phyloP scores from a whole-genome alignment of 768 basidiomycete genomes.

The Fistulinella prunicolor region DNA sequence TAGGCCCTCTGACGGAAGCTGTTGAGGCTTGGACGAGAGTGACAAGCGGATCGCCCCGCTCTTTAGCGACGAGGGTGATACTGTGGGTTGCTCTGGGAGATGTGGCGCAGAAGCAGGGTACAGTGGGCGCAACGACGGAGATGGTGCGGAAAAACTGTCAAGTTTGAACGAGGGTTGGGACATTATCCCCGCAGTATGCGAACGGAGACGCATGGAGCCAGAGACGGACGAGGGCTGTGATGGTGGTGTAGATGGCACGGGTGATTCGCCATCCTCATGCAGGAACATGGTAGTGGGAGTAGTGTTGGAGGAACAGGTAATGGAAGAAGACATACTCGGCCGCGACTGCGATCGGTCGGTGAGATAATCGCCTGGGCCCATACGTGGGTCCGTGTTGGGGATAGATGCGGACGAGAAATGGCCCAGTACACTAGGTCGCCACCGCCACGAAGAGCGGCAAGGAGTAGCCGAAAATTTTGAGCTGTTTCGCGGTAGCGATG shows the following conservation, averaged over 20 bases:
- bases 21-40: constrained; percentile 24
- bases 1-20: constrained; percentile 8
- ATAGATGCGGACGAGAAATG: constrained; percentile 55
- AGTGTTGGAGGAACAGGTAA: constrained; percentile 49
- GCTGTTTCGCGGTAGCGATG: constrained; percentile 30
- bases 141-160: constrained; percentile 22
- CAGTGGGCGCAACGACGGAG: constrained; percentile 37
- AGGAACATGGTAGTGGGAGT: constrained; percentile 33
- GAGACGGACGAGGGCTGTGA: constrained; percentile 34
- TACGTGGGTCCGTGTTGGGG: constrained; percentile 42
- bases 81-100: constrained; percentile 36
- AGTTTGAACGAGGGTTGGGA: constrained; percentile 35
- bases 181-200: constrained; percentile 23
- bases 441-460: constrained; percentile 38
- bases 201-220: constrained; percentile 32
- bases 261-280: constrained; percentile 41
- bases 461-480: constrained; percentile 6
- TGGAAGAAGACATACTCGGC: constrained; percentile 59
- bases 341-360: constrained; percentile 50
- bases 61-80: constrained; percentile 29
- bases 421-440: constrained; percentile 64
- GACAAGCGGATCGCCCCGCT: constrained; percentile 33
- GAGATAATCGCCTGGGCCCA: constrained; percentile 40
- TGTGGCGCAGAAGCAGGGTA: constrained; percentile 40
- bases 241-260: constrained; percentile 36